These are phyloP conservation scores for Firmiana major DNA, from an alignment of 345 rosid species.

Conservation along the genomic window DNA sequence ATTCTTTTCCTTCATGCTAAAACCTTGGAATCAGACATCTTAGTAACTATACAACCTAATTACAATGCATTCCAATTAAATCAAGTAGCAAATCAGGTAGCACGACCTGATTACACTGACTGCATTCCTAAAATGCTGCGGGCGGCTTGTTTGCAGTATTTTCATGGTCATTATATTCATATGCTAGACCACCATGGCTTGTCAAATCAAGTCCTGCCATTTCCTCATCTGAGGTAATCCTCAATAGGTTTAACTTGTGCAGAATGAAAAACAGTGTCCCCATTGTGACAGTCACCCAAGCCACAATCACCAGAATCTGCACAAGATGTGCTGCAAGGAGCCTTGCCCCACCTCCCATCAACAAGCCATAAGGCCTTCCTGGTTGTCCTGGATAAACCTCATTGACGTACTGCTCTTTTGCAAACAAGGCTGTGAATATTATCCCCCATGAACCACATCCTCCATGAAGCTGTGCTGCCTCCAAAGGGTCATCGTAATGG, in stretches of 20 bases:
- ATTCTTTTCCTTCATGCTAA: no score
- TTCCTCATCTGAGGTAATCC: constrained; percentile 51
- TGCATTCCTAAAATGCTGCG: neutral
- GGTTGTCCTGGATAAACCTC: constrained; percentile 27
- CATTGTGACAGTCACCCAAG: constrained; percentile 43
- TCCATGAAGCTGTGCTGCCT: constrained; percentile 55
- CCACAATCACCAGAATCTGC: constrained; percentile 28
- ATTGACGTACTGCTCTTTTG: constrained; percentile 28
- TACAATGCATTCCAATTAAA: no score
- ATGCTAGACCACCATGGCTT: constrained; percentile 51
- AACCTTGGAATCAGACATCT: no score
- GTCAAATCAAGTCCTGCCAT: constrained; percentile 52
- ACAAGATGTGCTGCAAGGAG: constrained; percentile 37
- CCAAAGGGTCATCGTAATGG: constrained; percentile 44
- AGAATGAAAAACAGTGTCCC: constrained; percentile 42
- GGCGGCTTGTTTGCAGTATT: constrained; percentile 11
- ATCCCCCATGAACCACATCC: constrained; percentile 56
- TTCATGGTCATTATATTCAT: constrained; percentile 30
- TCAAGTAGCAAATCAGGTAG: neutral
- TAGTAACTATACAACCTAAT: no score
- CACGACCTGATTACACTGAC: no score
- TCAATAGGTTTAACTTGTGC: constrained; percentile 37
- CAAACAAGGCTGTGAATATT: constrained; percentile 44
- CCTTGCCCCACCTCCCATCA: constrained; percentile 35
- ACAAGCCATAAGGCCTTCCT: constrained; percentile 30